phyloP scores from a whole-genome alignment of 75 land plant genomes.

The Chamaecyparis obtusa region DNA sequence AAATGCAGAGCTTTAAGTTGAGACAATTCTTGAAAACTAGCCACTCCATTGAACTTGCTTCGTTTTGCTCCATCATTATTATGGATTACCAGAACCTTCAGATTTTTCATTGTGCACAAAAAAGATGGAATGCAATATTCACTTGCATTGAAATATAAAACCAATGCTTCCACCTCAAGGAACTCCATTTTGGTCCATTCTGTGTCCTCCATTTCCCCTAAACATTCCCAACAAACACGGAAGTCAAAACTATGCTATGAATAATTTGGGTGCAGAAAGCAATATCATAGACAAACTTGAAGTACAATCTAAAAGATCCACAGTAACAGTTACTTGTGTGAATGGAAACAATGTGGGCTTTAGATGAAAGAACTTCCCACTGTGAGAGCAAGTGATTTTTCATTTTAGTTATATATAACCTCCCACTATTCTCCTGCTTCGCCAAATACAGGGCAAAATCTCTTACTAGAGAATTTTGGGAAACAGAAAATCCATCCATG shows the following conservation, averaged over 20 bases:
- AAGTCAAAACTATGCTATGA: background rate
- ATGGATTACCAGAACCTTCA: background rate
- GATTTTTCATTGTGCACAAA: background rate
- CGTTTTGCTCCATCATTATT: background rate
- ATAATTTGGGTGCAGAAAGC: no score
- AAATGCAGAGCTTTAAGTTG: background rate
- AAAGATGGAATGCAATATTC: background rate
- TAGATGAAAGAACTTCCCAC: no score
- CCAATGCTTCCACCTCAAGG: background rate
- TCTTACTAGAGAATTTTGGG: no score
- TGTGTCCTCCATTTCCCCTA: background rate
- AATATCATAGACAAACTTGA: no score
- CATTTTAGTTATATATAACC: no score
- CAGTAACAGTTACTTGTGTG: no score
- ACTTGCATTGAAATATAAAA: background rate
- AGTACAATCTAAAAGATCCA: no score
- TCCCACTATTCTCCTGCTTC: no score
- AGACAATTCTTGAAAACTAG: background rate
- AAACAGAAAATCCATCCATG: no score
- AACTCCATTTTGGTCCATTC: background rate
- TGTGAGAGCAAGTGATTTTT: no score
- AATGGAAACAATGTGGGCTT: no score
- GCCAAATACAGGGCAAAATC: no score
- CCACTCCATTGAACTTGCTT: background rate
- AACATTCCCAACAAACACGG: background rate